Base-by-base conservation (phyloP, 2,329 filamentous ascomycete species). In the Trichoderma simmonsii region DNA sequence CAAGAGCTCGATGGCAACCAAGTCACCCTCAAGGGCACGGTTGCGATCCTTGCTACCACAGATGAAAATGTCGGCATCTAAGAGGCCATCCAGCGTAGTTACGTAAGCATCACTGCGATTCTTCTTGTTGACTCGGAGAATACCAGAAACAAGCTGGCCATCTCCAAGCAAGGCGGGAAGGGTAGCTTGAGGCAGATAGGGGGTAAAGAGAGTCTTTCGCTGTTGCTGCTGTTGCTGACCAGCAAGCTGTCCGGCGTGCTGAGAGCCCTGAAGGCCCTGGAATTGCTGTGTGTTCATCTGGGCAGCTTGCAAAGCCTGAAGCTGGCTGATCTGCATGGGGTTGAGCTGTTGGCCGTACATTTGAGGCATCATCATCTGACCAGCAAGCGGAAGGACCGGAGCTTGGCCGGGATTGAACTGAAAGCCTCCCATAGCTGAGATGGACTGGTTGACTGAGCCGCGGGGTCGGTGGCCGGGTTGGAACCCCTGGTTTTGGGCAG, bases 31-130 rank as follows among this genome's bases (percentile, higher is more conserved):
- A 43, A 99, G 88, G 70, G 96, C 96, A 82, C 96, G 93, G 82
- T 99, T 99, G 76, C 96, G 92, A 81, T 99, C 96, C 83, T 99
- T 99, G 87, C 95, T 98, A 81, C 96, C 96, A 81, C 96, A 99
- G 79, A 99, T 99, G 83, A 99, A 99, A 79, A 99, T 99, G 80
- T 99, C 96, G 57, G 96, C 95, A 82, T 98, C 96, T 62, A 99
- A 88, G 73, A 92, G 85, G 61, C 90, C 90, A 80, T 99, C 96
- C 73, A 92, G 91, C 14, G 94, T 97, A 12, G 96, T 96, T 70
- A 99, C 96, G 78, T 99, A 99, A 32, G 96, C 96, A 82, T 99
- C 96, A 78, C 95, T 98, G 75, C 96, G 92, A 84, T 99, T 99
- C 88, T 99, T 99, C 87, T 98, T 99, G 89, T 99, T 99, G 75